These are phyloP conservation scores for Pinus tabuliformis DNA, from an alignment of 75 land plant species.

Conservation along the genomic window DNA sequence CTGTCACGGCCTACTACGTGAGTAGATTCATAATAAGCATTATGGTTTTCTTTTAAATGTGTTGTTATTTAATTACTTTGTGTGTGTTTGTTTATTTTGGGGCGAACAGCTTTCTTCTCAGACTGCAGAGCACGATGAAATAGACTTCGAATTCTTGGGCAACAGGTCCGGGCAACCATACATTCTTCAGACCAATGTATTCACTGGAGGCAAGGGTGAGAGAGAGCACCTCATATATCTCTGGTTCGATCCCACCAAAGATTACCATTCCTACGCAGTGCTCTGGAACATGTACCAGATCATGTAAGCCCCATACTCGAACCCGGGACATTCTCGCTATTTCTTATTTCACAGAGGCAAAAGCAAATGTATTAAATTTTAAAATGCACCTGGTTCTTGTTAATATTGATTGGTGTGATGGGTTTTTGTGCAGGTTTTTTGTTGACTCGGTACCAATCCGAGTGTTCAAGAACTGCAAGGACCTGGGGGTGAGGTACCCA, in stretches of 20 bases:
- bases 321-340: too few relatives aligned
- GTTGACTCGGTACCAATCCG: constrained; percentile 52
- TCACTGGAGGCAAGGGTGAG: constrained; percentile 26
- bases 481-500: constrained; percentile 45
- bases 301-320: constrained; percentile 9
- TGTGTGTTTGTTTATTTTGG: too few relatives aligned
- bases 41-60: not conserved
- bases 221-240: constrained; percentile 27
- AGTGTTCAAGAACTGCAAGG: constrained; percentile 49
- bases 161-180: constrained; percentile 21
- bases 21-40: not conserved
- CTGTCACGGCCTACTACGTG: constrained; percentile 35
- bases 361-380: too few relatives aligned
- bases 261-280: constrained; percentile 21
- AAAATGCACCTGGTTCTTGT: too few relatives aligned
- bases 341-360: too few relatives aligned
- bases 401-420: too few relatives aligned
- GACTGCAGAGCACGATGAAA: constrained; percentile 20
- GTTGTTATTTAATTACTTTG: too few relatives aligned
- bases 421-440: constrained; percentile 24
- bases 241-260: constrained; percentile 19
- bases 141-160: constrained; percentile 27
- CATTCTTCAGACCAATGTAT: constrained; percentile 26
- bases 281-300: constrained; percentile 28
- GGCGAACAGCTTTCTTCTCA: constrained; percentile 7